A percentile compares a stretch with the other conserved stretches of the same genome.
Conservation (phyloP, 2,329 filamentous ascomycete genomes). For the Cytospora paraplurivora region DNA sequence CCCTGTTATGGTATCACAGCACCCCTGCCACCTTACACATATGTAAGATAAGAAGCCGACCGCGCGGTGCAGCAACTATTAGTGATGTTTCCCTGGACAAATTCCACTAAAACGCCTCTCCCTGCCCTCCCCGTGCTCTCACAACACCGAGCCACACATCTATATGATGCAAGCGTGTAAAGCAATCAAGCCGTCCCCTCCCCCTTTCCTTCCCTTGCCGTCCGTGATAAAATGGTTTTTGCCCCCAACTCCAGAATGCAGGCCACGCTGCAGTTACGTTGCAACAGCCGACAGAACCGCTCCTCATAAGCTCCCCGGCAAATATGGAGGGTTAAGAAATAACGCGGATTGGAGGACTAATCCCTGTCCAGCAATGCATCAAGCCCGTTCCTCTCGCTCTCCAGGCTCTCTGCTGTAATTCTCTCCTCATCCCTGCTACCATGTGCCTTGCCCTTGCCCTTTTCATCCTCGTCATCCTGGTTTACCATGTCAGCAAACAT, state of each 20-base stretch:
- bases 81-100: constrained; percentile 11
- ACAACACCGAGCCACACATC: constrained; percentile 4
- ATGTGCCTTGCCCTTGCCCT: constrained; percentile 36
- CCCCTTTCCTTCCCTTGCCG: neutral
- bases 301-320: neutral
- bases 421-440: constrained; percentile 20
- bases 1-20: neutral
- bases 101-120: constrained; percentile 22
- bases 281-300: neutral
- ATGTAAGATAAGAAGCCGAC: constrained; percentile 1
- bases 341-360: constrained; percentile 30
- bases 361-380: constrained; percentile 49
- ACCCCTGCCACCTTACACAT: neutral
- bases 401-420: constrained; percentile 46
- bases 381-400: constrained; percentile 50
- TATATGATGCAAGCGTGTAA: constrained; percentile 14
- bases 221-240: neutral
- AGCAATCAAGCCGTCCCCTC: neutral
- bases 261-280: neutral
- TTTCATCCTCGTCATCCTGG: constrained; percentile 52
- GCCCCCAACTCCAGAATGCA: constrained; percentile 19
- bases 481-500: constrained; percentile 61
- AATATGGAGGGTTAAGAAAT: neutral
- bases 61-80: constrained; percentile 6
- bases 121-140: neutral